Evolutionary conservation across 2,329 filamentous ascomycete genomes (phyloP).

Genomic region (Cytospora schulzeri): DNA sequence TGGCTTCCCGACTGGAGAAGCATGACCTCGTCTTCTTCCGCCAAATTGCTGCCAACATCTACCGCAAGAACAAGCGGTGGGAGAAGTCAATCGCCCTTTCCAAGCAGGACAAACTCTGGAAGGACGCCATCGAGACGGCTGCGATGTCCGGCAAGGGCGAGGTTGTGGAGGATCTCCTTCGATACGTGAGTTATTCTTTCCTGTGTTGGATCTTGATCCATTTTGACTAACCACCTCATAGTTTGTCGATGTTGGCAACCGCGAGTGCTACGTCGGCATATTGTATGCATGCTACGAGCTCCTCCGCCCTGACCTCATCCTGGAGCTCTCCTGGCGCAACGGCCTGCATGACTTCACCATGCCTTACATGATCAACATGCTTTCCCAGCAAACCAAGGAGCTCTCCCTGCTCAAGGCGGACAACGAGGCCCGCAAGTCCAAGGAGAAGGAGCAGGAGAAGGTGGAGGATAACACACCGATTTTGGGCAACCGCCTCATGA

Average conservation of each 20-base stretch:
- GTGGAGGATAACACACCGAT: conserved; percentile 94
- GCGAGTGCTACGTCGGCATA: conserved; percentile 99
- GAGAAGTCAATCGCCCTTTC: conserved; percentile 97
- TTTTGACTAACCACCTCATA: conserved; percentile 47
- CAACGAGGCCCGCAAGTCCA: conserved; percentile 67
- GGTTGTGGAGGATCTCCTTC: conserved; percentile 91
- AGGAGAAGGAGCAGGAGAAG: conserved; percentile 59
- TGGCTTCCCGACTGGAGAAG: conserved; percentile 91
- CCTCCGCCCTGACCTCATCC: conserved; percentile 86
- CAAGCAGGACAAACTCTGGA: conserved; percentile 99
- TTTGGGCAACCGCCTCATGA: conserved; percentile 85
- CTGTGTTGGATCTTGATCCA: conserved; percentile 3
- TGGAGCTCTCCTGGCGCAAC: conserved; percentile 97
- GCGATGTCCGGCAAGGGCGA: conserved; percentile 89
- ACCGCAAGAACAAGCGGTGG: conserved; percentile 99
- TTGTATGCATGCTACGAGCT: conserved; percentile 98
- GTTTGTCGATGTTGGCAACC: conserved; percentile 99
- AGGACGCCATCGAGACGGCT: conserved; percentile 97
- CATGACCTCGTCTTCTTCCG: conserved; percentile 99
- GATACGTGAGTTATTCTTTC: conserved; percentile 79
- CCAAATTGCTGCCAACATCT: conserved; percentile 96
- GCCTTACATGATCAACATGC: conserved; percentile 99
- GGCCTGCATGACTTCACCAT: conserved; percentile 96
- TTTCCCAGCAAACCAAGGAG: conserved; percentile 86
- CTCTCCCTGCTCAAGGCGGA: conserved; percentile 87